Evolutionary conservation across 352 stramenopile species (phyloP), one percentile per base, ranked within the genome.

Genomic region (Nothophytophthora sp.): DNA sequence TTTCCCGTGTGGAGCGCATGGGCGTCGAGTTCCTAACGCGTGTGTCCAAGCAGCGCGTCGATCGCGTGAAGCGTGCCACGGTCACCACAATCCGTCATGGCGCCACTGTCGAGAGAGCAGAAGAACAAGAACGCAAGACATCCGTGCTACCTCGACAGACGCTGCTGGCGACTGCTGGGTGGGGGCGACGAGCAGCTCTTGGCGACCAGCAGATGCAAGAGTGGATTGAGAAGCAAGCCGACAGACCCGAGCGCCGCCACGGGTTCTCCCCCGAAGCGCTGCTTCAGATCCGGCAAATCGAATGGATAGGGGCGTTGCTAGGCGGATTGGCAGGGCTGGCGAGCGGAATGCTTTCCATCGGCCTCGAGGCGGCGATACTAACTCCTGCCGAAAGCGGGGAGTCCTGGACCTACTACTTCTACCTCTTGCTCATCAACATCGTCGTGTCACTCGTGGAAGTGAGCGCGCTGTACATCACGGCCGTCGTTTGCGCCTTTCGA

Each of bases 361-460:
- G 55, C 4, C 48, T 80, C 23, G 73, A 83, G 48, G 47, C 19
- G 5, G 23, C 63, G 4, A 24, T 78, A 18, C 47, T 42, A 30
- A 12, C 50, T 18, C 25, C 19, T 10, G 41, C 36, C 50, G 50
- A 20, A n/a, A 43, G 6, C 36, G 66, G 55, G 22, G 52, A 60
- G 22, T 18, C 43, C 0, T 49, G 22, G 24, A 24, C 47, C 24
- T 67, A 73, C 28, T 78, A 70, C 16, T 22, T 63, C 1, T 72
- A 68, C 25, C 30, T 74, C 18, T 32, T 70, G 23, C 41, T 73
- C 16, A 57, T 84, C 39, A 84, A 84, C 49, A 61, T 81, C 19
- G 57, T 15, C 9, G 67, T 84, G n/a, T 84, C 70, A 1, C 16
- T 84, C 2, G 8, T 84, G 10, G 67, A 84, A 49, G 73, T 84